Evolutionary conservation across 768 basidiomycete species (phyloP), one percentile per base, ranked within the genome.

Genomic region (Lentinula lateritia): DNA sequence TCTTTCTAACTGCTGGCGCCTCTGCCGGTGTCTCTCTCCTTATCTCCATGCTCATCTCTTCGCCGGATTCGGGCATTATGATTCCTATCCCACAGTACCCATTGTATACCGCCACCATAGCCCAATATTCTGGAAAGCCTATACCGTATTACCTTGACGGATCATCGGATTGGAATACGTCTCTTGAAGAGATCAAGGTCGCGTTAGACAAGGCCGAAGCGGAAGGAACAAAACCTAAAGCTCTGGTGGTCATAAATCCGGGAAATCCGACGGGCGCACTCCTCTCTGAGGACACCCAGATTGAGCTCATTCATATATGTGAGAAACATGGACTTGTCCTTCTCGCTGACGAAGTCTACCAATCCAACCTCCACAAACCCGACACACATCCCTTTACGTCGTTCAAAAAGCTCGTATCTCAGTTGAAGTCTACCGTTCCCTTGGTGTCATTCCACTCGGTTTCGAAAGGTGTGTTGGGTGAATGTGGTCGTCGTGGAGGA

Each of bases 71-170:
- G 52, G 94, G 93, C 6, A 83, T 96, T 67, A 83, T 96, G 58
- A 97, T 98, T 69, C 96, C 96, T 36, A 98, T 99, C 64, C 96
- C 96, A 2, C 96, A 99, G 76, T 98, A 99, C 72, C 96, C 96
- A 1, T 82, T 99, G 10, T 99, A 99, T 75, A 98, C 95, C 41
- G 96, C 96, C 36, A 87, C 95, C 1, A 86, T 99, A 54, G 92
- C 96, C 1, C 89, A 94, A 68, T 85, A 84, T 71, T 80, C 81
- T 50, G 95, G 95, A n/a, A 77, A 82, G 5, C 78, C 92, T 0
- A 77, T 98, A 45, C 92, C 94, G 0, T 99, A 98, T 75, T 85
- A 91, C 74, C 89, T 98, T 18, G 86, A 93, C 65, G 95, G 97
- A 73, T 68, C 82, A 1, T 75, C 83, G 2, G 90, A 75, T 52